Evolutionary conservation across 306 rosid species (phyloP).

Genomic region (peach (Prunus persica)): Prunus_persica_NCBIv2 NC_034015.1:13910501-13911000

Average conservation of each 20-base stretch:
- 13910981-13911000: no score
- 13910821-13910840: conserved; percentile 43
- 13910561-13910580: conserved; percentile 73
- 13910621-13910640: conserved; percentile 22
- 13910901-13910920: not conserved
- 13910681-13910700: conserved; percentile 43
- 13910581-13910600: conserved; percentile 33
- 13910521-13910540: conserved; percentile 51
- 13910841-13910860: not conserved
- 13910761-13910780: conserved; percentile 58
- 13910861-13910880: no score
- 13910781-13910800: conserved; percentile 53
- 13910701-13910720: conserved; percentile 44
- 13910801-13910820: conserved; percentile 64
- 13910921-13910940: not conserved
- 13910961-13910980: no score
- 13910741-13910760: conserved; percentile 41
- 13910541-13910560: conserved; percentile 62
- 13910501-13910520: not conserved
- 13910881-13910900: not conserved
- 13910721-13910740: conserved; percentile 33
- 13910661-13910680: conserved; percentile 29
- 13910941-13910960: not conserved
- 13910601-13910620: conserved; percentile 41
- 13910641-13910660: conserved; percentile 27